phyloP scores from a whole-genome alignment of 495 filamentous ascomycete species.

The Neurospora sp. region DNA sequence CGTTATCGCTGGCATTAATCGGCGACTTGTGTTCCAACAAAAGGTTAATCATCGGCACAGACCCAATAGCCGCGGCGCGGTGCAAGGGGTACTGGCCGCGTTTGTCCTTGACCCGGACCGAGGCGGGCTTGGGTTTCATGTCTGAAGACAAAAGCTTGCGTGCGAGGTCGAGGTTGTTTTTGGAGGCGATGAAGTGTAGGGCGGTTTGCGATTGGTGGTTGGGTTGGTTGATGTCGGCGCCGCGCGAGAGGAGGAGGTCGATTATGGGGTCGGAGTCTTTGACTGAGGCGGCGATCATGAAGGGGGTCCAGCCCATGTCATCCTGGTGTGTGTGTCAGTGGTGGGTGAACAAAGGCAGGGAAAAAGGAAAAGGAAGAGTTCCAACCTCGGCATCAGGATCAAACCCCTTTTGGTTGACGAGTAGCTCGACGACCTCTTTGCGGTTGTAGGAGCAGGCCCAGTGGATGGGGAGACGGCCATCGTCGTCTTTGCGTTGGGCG shows the following conservation, averaged over 20 bases:
- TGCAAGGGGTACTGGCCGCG: slow-evolving; percentile 81
- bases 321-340: slow-evolving; percentile 19
- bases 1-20: slow-evolving; percentile 74
- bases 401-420: slow-evolving; percentile 61
- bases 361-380: too few relatives aligned
- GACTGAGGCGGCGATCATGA: slow-evolving; percentile 86
- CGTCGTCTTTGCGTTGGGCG: slow-evolving; percentile 64
- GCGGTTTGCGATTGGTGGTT: slow-evolving; percentile 48
- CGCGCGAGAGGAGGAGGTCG: slow-evolving; percentile 67
- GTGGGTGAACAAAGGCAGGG: too few relatives aligned
- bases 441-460: slow-evolving; percentile 88
- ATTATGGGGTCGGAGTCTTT: slow-evolving; percentile 60
- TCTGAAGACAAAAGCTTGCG: slow-evolving; percentile 55
- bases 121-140: slow-evolving; percentile 54
- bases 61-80: slow-evolving; percentile 82
- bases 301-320: slow-evolving; percentile 82
- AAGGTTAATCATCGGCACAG: slow-evolving; percentile 71
- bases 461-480: slow-evolving; percentile 87
- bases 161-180: slow-evolving; percentile 71
- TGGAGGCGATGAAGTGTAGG: slow-evolving; percentile 86
- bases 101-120: slow-evolving; percentile 75
- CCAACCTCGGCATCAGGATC: slow-evolving; percentile 66
- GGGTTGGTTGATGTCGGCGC: slow-evolving; percentile 64
- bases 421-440: slow-evolving; percentile 59
- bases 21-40: slow-evolving; percentile 73